Conservation (phyloP, 106 monocot genomes). For the Amphibolis antarctica region DNA sequence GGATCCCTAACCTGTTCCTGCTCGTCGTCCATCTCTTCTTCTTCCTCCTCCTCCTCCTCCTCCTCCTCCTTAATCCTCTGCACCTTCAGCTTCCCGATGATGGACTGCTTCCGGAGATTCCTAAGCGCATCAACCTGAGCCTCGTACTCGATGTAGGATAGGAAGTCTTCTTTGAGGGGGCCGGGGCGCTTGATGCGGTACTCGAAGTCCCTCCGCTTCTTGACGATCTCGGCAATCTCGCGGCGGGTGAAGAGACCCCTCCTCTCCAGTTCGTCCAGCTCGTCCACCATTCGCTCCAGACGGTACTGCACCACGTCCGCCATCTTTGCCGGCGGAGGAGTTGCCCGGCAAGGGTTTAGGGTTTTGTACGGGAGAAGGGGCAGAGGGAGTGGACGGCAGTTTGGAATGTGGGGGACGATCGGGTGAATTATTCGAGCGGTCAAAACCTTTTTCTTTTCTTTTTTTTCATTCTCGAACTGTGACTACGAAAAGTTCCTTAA, state of each 20-base stretch:
- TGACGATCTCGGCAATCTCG: slow-evolving; percentile 64
- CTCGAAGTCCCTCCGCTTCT: slow-evolving; percentile 75
- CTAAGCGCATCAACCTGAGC: slow-evolving; percentile 45
- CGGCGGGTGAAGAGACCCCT: slow-evolving; percentile 57
- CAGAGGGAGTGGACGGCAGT: neutral
- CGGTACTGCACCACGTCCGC: slow-evolving; percentile 78
- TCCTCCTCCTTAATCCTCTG: slow-evolving; percentile 5
- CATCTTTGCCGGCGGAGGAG: slow-evolving; percentile 17
- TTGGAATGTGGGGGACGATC: too few species aligned
- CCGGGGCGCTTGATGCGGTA: slow-evolving; percentile 67
- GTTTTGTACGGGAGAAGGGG: neutral
- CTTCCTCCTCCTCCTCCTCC: slow-evolving; percentile 9
- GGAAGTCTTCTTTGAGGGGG: slow-evolving; percentile 60
- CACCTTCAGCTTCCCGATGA: slow-evolving; percentile 27
- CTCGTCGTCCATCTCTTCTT: neutral
- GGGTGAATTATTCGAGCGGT: too few species aligned
- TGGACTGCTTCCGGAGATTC: slow-evolving; percentile 36
- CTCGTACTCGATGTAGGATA: slow-evolving; percentile 80
- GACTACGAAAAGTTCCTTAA: too few species aligned
- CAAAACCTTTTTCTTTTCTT: too few species aligned
- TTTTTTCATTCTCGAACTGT: too few species aligned
- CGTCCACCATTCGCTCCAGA: slow-evolving; percentile 80
- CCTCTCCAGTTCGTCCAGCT: slow-evolving; percentile 76
- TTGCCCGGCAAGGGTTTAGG: neutral
- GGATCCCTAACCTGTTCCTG: neutral